phyloP scores from a whole-genome alignment of 768 basidiomycete species.

The Ramaria rubella region DNA sequence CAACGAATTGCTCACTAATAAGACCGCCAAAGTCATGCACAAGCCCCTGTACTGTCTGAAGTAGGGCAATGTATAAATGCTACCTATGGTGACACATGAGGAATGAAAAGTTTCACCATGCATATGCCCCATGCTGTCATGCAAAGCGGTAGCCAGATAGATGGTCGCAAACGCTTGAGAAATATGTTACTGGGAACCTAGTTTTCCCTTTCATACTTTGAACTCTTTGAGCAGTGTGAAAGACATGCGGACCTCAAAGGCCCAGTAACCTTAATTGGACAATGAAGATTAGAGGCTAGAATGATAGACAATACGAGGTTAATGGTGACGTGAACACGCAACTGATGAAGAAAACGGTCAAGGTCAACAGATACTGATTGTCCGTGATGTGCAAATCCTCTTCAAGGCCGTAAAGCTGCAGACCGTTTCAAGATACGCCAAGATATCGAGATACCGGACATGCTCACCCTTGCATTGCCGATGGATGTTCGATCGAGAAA shows the following conservation, averaged over 20 bases:
- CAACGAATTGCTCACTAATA: slow-evolving; percentile 36
- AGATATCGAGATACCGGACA: background rate
- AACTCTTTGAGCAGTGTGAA: too few relatives aligned
- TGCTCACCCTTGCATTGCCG: slow-evolving; percentile 63
- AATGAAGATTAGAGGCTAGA: background rate
- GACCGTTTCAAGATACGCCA: background rate
- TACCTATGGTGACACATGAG: background rate
- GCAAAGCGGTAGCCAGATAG: slow-evolving; percentile 51
- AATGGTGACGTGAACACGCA: slow-evolving; percentile 21
- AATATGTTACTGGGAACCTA: slow-evolving; percentile 61
- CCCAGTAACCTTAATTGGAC: slow-evolving; percentile 31
- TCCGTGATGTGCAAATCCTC: slow-evolving; percentile 52
- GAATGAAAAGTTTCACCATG: slow-evolving; percentile 25
- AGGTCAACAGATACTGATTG: slow-evolving; percentile 57
- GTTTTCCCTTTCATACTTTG: background rate
- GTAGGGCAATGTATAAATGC: too few relatives aligned
- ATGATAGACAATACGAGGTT: background rate
- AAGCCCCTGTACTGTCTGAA: slow-evolving; percentile 59
- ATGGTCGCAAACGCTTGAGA: slow-evolving; percentile 53
- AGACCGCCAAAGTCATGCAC: slow-evolving; percentile 55
- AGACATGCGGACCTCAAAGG: slow-evolving; percentile 48
- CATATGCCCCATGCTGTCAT: slow-evolving; percentile 36
- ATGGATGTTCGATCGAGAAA: too few relatives aligned
- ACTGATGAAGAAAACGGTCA: slow-evolving; percentile 73
- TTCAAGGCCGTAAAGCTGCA: slow-evolving; percentile 53